These are phyloP conservation scores for Colletotrichum sp. DNA, from an alignment of 2,329 filamentous ascomycete genomes.

Conservation along the genomic window DNA sequence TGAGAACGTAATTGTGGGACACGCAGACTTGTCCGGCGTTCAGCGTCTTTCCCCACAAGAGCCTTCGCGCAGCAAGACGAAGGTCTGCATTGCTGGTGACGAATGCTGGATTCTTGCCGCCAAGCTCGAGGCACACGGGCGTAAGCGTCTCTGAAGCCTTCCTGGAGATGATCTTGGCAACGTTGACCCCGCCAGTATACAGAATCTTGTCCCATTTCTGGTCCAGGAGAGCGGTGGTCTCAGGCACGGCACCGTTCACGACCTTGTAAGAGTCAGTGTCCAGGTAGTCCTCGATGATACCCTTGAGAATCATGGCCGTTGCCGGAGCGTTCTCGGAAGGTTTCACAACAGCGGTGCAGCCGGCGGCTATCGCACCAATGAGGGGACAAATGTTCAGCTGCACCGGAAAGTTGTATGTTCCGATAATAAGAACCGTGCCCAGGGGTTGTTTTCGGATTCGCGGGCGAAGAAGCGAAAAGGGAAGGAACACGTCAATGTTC, in stretches of 20 bases:
- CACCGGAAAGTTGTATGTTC: background rate
- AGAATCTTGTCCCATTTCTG: background rate
- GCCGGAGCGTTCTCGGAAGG: background rate
- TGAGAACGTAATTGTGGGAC: background rate
- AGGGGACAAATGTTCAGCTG: background rate
- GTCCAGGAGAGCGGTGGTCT: background rate
- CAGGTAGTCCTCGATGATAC: background rate
- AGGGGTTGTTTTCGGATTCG: background rate
- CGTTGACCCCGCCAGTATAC: background rate
- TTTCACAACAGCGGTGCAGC: background rate
- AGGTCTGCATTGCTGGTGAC: background rate
- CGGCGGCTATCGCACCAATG: background rate
- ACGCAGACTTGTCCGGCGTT: background rate
- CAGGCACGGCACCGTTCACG: background rate
- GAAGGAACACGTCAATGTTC: background rate
- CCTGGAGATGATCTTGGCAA: background rate
- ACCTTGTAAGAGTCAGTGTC: background rate
- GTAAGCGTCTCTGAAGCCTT: background rate
- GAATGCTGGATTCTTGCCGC: background rate
- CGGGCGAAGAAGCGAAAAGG: background rate
- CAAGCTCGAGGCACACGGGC: background rate
- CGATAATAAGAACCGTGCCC: background rate
- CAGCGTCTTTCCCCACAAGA: background rate
- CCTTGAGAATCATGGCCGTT: background rate
- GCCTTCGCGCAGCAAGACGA: background rate